phyloP scores from a whole-genome alignment of 1,284 basidiomycete species.

The Ganoderma boninense region DNA sequence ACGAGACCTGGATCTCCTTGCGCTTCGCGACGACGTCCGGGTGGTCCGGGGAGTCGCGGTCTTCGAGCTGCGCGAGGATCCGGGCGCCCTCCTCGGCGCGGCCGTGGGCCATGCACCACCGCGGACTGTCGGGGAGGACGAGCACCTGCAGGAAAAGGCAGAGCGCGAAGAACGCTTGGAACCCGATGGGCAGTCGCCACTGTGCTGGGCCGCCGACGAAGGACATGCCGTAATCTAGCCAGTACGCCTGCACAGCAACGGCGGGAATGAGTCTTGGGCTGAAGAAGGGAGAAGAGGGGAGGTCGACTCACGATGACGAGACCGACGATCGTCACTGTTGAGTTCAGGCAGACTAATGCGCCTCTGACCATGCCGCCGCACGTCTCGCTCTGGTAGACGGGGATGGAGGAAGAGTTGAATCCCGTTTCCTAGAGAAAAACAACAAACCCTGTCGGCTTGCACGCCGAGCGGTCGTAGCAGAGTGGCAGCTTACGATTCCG shows the following conservation, averaged over 20 bases:
- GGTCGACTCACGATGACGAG: constrained; percentile 25
- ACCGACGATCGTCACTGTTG: constrained; percentile 35
- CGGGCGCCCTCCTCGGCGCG: constrained; percentile 45
- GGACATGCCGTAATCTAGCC: constrained; percentile 56
- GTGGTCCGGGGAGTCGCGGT: constrained; percentile 42
- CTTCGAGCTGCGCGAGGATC: constrained; percentile 51
- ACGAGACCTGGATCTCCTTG: constrained; percentile 49
- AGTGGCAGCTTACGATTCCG: constrained; percentile 46
- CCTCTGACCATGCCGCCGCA: constrained; percentile 33
- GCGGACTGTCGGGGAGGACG: constrained; percentile 51
- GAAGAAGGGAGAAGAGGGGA: background rate
- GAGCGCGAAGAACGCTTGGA: constrained; percentile 53
- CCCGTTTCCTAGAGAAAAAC: constrained; percentile 28
- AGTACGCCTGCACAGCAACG: constrained; percentile 47
- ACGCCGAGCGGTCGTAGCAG: too few relatives aligned
- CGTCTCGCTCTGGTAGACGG: constrained; percentile 37
- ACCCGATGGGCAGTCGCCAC: constrained; percentile 54
- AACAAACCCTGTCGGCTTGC: background rate
- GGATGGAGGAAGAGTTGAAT: constrained; percentile 34
- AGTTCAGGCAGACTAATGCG: constrained; percentile 34
- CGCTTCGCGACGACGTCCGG: constrained; percentile 46
- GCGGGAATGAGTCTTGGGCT: constrained; percentile 22
- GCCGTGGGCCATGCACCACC: constrained; percentile 55
- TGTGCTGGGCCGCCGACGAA: constrained; percentile 47
- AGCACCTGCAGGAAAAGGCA: constrained; percentile 47